Conservation (phyloP, 352 stramenopile genomes). For the Plasmopara viticola region DNA sequence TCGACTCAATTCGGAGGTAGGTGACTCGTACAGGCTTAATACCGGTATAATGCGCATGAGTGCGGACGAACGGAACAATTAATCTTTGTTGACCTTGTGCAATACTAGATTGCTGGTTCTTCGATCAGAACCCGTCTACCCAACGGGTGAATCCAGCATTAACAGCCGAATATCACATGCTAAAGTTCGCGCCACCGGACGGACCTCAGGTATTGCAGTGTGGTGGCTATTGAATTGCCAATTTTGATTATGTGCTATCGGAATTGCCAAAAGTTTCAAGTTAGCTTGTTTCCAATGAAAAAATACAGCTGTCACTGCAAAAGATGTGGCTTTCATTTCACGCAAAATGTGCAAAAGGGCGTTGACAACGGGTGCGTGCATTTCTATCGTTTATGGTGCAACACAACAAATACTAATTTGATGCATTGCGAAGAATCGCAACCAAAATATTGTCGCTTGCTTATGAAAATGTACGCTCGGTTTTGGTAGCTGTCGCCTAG, state of each 20-base stretch:
- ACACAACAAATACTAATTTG: constrained; percentile 1
- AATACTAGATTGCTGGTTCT: constrained; percentile 81
- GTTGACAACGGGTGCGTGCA: constrained; percentile 77
- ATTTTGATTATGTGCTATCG: background rate
- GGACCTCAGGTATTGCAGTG: constrained; percentile 53
- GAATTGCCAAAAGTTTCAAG: constrained; percentile 52
- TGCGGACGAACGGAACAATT: background rate
- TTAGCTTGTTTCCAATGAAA: constrained; percentile 83
- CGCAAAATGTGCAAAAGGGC: constrained; percentile 77
- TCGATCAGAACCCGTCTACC: constrained; percentile 67
- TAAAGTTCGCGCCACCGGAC: constrained; percentile 67
- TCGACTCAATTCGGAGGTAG: constrained; percentile 47
- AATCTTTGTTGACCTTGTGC: constrained; percentile 8
- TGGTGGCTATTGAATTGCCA: background rate
- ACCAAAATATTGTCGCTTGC: constrained; percentile 83
- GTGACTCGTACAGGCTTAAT: background rate
- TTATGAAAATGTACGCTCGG: constrained; percentile 64
- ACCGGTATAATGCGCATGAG: background rate
- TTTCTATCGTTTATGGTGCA: background rate
- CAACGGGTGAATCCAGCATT: constrained; percentile 20
- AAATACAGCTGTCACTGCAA: constrained; percentile 68
- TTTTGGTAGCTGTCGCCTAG: background rate
- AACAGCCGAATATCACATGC: constrained; percentile 42
- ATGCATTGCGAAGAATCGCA: constrained; percentile 45
- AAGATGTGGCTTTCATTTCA: constrained; percentile 57